Conservation (phyloP, 192 early-diverging fungal species). For the Helicostylum pulchrum region DNA sequence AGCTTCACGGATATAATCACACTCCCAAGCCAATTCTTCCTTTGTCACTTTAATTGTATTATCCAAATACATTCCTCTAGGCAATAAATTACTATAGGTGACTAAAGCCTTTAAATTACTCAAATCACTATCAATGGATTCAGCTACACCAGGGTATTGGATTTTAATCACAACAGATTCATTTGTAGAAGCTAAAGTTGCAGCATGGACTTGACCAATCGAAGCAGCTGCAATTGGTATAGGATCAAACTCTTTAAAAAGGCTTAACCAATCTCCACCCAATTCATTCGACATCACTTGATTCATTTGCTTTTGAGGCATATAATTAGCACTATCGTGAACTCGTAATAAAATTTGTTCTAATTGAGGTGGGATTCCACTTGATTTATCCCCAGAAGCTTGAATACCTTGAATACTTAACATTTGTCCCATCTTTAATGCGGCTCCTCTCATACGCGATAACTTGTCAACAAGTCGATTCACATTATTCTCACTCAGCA, state of each 20-base stretch:
- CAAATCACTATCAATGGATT: slow-evolving; percentile 87
- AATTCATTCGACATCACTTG: slow-evolving; percentile 65
- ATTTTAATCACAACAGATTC: slow-evolving; percentile 83
- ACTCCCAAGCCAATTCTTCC: slow-evolving; percentile 89
- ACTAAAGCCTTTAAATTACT: slow-evolving; percentile 77
- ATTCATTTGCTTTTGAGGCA: slow-evolving; percentile 87
- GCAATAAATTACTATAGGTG: slow-evolving; percentile 79
- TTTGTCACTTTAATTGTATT: slow-evolving; percentile 91
- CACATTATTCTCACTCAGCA: slow-evolving; percentile 76
- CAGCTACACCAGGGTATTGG: slow-evolving; percentile 93
- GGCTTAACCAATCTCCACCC: slow-evolving; percentile 66
- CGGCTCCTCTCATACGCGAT: slow-evolving; percentile 92
- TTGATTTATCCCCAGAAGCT: slow-evolving; percentile 37
- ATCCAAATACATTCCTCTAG: slow-evolving; percentile 92
- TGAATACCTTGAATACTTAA: slow-evolving; percentile 86
- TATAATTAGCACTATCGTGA: slow-evolving; percentile 93
- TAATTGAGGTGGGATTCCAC: slow-evolving; percentile 72
- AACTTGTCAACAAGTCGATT: slow-evolving; percentile 85
- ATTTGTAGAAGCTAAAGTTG: slow-evolving; percentile 44
- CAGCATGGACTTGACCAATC: slow-evolving; percentile 80
- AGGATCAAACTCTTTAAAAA: slow-evolving; percentile 69
- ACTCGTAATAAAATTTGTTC: slow-evolving; percentile 80
- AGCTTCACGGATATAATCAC: slow-evolving; percentile 89
- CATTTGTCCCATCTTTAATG: slow-evolving; percentile 97
- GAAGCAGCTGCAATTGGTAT: slow-evolving; percentile 91